phyloP scores from a whole-genome alignment of 805 yeast species.

The Scheffersomyces amazonensis region DNA sequence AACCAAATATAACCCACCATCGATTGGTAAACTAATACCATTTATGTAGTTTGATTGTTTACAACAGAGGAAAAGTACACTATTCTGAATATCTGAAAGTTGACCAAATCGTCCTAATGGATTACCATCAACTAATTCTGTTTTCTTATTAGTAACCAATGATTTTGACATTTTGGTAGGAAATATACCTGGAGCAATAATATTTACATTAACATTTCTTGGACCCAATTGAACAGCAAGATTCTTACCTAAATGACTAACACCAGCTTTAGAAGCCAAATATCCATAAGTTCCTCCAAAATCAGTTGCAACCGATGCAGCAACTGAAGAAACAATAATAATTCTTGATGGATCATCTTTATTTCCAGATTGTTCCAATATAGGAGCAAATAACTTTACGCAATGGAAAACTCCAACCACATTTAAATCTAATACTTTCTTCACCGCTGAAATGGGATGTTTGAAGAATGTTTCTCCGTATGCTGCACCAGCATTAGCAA shows the following conservation, averaged over 20 bases:
- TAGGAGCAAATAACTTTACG: slow-evolving; percentile 53
- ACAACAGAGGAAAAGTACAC: slow-evolving; percentile 50
- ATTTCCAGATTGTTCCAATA: slow-evolving; percentile 46
- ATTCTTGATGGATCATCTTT: slow-evolving; percentile 54
- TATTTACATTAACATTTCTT: slow-evolving; percentile 57
- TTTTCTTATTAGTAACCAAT: slow-evolving; percentile 43
- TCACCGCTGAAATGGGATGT: slow-evolving; percentile 55
- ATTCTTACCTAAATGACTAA: slow-evolving; percentile 55
- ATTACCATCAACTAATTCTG: slow-evolving; percentile 39
- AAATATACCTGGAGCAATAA: slow-evolving; percentile 67
- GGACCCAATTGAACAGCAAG: slow-evolving; percentile 62
- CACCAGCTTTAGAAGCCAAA: slow-evolving; percentile 64
- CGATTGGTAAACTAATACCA: slow-evolving; percentile 59
- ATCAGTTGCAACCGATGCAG: slow-evolving; percentile 42
- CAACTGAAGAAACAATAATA: slow-evolving; percentile 58
- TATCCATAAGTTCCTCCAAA: slow-evolving; percentile 63
- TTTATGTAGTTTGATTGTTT: slow-evolving; percentile 56
- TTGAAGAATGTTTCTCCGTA: slow-evolving; percentile 60
- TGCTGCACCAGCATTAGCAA: slow-evolving; percentile 72
- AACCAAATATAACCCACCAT: slow-evolving; percentile 55
- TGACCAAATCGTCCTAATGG: slow-evolving; percentile 58
- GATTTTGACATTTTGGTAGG: slow-evolving; percentile 68
- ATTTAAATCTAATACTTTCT: slow-evolving; percentile 56
- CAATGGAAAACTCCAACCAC: slow-evolving; percentile 59
- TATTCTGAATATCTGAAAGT: slow-evolving; percentile 51